Conservation (phyloP, 306 rosid species). For the Prosopis cineraria region DNA sequence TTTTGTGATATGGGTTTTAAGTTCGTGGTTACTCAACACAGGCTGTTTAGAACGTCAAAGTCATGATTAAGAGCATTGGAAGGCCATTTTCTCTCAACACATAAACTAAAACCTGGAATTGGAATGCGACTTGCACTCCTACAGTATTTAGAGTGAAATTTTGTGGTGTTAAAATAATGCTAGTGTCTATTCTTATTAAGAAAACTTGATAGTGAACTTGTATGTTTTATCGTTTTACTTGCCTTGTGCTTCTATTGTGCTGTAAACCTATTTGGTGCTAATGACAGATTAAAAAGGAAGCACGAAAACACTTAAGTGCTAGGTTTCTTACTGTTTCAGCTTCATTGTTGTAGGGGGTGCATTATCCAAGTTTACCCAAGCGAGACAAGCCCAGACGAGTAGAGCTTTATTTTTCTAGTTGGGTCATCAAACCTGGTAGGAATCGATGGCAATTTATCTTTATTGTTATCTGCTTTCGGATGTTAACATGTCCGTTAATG, state of each 20-base stretch:
- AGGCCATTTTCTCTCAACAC: background rate
- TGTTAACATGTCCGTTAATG: slow-evolving; percentile 10
- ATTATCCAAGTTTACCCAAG: slow-evolving; percentile 80
- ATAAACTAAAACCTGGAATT: background rate
- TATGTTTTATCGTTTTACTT: background rate
- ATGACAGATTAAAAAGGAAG: background rate
- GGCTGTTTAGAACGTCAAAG: background rate
- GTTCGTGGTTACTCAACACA: background rate
- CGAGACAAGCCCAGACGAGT: slow-evolving; percentile 98
- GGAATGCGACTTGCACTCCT: background rate
- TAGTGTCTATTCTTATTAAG: background rate
- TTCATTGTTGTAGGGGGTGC: slow-evolving; percentile 71
- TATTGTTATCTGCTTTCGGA: slow-evolving; percentile 17
- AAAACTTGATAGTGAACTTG: background rate
- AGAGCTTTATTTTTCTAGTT: slow-evolving; percentile 85
- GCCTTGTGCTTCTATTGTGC: background rate
- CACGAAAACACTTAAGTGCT: background rate
- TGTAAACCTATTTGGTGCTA: background rate
- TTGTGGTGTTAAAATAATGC: background rate
- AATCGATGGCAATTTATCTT: background rate
- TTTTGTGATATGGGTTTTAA: background rate
- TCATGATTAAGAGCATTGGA: background rate
- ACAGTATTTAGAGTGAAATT: background rate
- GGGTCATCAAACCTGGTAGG: slow-evolving; percentile 92
- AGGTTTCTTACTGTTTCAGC: slow-evolving; percentile 27